phyloP scores from a whole-genome alignment of 2,329 filamentous ascomycete species.

The Diaporthe aspalathi region DNA sequence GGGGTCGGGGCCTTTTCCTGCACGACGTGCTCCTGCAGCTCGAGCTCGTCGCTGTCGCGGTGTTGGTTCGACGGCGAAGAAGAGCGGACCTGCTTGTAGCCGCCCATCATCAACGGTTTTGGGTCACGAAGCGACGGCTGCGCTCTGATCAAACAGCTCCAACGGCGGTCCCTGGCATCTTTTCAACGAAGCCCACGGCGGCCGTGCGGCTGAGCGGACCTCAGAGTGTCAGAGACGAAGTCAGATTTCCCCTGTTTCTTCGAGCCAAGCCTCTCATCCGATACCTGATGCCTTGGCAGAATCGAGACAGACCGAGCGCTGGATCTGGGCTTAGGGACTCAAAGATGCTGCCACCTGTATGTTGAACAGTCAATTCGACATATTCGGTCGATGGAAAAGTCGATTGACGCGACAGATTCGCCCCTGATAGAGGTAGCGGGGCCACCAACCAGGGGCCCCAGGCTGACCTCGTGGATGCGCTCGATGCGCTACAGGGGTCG shows the following conservation, averaged over 20 bases:
- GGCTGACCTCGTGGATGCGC: constrained; percentile 26
- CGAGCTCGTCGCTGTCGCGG: constrained; percentile 26
- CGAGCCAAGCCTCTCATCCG: constrained; percentile 3
- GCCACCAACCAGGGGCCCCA: constrained; percentile 28
- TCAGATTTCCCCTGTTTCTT: constrained; percentile 8
- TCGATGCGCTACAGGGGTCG: constrained; percentile 14
- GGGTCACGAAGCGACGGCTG: background rate
- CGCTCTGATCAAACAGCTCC: constrained; percentile 1
- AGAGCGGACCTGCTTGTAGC: constrained; percentile 41
- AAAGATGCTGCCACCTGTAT: background rate
- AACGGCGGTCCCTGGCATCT: constrained; percentile 13
- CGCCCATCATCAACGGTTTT: constrained; percentile 21
- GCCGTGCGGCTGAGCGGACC: constrained; percentile 6
- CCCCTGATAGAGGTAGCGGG: background rate
- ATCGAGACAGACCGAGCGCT: background rate
- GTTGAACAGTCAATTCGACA: background rate
- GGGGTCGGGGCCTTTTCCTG: constrained; percentile 16
- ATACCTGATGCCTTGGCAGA: constrained; percentile 1
- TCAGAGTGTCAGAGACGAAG: constrained; percentile 4
- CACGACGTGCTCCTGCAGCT: constrained; percentile 32
- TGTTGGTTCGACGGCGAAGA: constrained; percentile 36
- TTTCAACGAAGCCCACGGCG: background rate
- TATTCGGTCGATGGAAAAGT: constrained; percentile 1
- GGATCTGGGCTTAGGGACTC: background rate
- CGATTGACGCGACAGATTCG: background rate